A percentile compares a stretch with the other conserved stretches of the same genome.
phyloP scores from a whole-genome alignment of 1,139 yeast species.

The Pichiaceae sp. region DNA sequence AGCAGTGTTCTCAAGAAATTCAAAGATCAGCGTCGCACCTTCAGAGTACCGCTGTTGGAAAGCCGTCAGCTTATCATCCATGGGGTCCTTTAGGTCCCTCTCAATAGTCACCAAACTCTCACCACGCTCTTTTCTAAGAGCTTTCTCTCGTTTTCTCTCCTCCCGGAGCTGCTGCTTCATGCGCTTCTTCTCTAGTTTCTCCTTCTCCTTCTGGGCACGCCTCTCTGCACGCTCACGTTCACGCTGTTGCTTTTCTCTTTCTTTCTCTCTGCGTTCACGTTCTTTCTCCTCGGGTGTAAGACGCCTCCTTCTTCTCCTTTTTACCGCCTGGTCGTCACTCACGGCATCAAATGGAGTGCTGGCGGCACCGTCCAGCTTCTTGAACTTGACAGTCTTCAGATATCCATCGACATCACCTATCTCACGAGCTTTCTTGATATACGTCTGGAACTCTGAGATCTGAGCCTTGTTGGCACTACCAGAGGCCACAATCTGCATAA shows the following conservation, averaged over 20 bases:
- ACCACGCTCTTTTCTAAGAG: constrained; percentile 7
- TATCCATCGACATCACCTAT: constrained; percentile 46
- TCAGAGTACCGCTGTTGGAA: constrained; percentile 64
- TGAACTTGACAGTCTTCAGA: constrained; percentile 9
- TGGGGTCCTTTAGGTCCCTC: constrained; percentile 27
- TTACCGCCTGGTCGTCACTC: neutral
- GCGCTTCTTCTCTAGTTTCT: constrained; percentile 6
- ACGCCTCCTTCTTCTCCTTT: constrained; percentile 1
- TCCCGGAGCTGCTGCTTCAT: constrained; percentile 7
- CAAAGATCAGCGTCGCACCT: constrained; percentile 74
- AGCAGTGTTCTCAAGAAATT: constrained; percentile 71
- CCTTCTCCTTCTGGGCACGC: constrained; percentile 11
- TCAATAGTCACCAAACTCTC: constrained; percentile 11
- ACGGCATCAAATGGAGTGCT: no score
- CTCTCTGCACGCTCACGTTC: constrained; percentile 14
- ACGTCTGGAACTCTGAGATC: constrained; percentile 69
- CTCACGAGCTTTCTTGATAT: constrained; percentile 63
- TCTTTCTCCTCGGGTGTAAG: constrained; percentile 11
- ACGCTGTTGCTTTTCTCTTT: constrained; percentile 21
- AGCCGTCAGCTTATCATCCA: constrained; percentile 49
- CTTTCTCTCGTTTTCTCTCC: constrained; percentile 9
- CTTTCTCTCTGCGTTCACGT: constrained; percentile 15
- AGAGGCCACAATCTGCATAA: constrained; percentile 80
- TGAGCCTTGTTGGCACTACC: constrained; percentile 69
- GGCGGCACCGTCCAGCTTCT: constrained; percentile 5